These are phyloP conservation scores for Spinacia oleracea DNA, from an alignment of 179 eudicot species.

Conservation along the genomic window DNA sequence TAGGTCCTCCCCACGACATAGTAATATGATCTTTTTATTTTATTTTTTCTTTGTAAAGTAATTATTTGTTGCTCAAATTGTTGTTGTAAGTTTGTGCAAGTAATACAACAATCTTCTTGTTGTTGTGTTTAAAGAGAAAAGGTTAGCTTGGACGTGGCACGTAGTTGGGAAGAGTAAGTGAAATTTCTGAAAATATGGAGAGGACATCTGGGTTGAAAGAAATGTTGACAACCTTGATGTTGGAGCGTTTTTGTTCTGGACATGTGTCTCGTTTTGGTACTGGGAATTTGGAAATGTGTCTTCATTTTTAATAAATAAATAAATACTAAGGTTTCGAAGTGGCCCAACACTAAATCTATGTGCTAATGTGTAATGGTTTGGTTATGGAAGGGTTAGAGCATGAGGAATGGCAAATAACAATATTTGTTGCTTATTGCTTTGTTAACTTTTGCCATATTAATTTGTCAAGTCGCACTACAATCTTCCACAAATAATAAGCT, in stretches of 20 bases:
- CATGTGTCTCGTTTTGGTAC: neutral
- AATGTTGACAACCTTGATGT: neutral
- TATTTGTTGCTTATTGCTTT: no score
- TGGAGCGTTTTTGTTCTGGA: neutral
- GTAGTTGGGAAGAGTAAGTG: neutral
- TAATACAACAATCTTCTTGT: no score
- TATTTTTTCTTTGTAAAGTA: neutral
- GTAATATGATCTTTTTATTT: neutral
- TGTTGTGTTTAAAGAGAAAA: neutral
- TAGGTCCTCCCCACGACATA: constrained; percentile 34
- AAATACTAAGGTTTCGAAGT: neutral
- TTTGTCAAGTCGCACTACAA: no score
- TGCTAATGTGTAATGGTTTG: no score
- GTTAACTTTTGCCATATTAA: no score
- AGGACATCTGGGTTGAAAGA: neutral
- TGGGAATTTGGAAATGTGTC: neutral
- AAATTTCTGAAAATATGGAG: no score
- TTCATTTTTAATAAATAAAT: no score
- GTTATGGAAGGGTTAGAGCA: no score
- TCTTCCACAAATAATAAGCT: no score
- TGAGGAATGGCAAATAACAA: no score
- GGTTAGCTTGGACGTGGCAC: neutral
- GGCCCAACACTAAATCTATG: no score
- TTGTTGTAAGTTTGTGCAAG: neutral
- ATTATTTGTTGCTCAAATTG: neutral